Base-by-base conservation (phyloP, 345 rosid species). In the Bretschneidera sinensis region DNA sequence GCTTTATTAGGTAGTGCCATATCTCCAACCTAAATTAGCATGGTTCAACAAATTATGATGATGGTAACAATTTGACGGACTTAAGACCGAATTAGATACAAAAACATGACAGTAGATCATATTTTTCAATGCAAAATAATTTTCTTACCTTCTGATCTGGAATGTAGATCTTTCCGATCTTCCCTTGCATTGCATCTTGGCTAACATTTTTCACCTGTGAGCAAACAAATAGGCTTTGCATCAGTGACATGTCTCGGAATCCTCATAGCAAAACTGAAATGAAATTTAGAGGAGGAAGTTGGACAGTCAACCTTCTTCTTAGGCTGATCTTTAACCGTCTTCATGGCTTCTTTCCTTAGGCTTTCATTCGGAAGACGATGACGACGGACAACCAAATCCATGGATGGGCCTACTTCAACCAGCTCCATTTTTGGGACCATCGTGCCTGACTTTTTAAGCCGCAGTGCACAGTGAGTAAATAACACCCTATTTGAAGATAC, bases 351-450 rank as follows among this genome's bases (percentile, higher is more conserved):
- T 77, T 94, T 94, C 75, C 61, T 79, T 23, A 90, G 50, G 69
- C 81, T 60, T 2, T 90, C 96, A 53, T 85, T 80, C n/a, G 99
- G 96, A 65, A 79, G 92, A 48, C 91, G 92, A 68, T 90, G 86
- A 57, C 97, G 92, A n/a, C 97, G 83, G 57, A 82, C 72, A 47
- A 90, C 95, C 28, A 94, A 80, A 65, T 94, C 99, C 97, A 91
- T 90, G 7, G 96, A 90, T 17, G 97, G 99, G 55, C 99, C 97
- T 9, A 88, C 85, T 79, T 94, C 97, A 18, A 88, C 85, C 31
- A 94, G 78, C 80, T 94, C 97, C 74, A 88, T 82, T 74, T 86
- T 84, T 15, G 99, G 97, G 20, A 94, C 89, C n/a, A 86, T 57
- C 1, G 89, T 75, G 19, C 97, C 97, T 1, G 99, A 94, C 75